These are phyloP conservation scores for Kluyveromyces starmeri DNA, from an alignment of 805 yeast genomes.

Conservation along the genomic window DNA sequence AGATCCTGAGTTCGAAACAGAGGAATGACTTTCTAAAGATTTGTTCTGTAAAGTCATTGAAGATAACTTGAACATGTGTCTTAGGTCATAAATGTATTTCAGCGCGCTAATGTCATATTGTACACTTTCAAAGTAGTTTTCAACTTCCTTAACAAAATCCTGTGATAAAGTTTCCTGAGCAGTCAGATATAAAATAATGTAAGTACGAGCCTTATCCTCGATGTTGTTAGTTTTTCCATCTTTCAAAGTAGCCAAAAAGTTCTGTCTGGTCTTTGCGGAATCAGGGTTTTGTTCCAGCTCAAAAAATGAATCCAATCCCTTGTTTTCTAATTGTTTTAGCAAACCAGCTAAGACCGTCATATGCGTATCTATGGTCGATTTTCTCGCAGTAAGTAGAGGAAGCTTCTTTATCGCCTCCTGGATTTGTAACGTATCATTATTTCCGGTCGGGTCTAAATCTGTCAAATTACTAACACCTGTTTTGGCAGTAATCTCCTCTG, in stretches of 20 bases:
- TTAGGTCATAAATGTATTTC: slow-evolving; percentile 67
- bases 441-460: slow-evolving; percentile 54
- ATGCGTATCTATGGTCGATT: slow-evolving; percentile 86
- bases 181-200: slow-evolving; percentile 61
- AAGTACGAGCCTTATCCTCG: slow-evolving; percentile 83
- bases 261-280: slow-evolving; percentile 38
- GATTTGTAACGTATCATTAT: slow-evolving; percentile 54
- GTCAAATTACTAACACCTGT: slow-evolving; percentile 62
- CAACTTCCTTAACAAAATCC: slow-evolving; percentile 52
- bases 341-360: slow-evolving; percentile 88
- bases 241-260: slow-evolving; percentile 51
- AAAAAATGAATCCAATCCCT: slow-evolving; percentile 80
- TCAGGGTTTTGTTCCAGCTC: slow-evolving; percentile 84
- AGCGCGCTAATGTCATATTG: slow-evolving; percentile 57
- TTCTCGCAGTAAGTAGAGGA: slow-evolving; percentile 86
- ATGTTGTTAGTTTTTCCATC: slow-evolving; percentile 48
- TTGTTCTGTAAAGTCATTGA: slow-evolving; percentile 32
- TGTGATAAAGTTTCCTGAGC: slow-evolving; percentile 34
- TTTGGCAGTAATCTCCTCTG: slow-evolving; percentile 71
- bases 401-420: slow-evolving; percentile 85
- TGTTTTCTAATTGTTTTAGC: slow-evolving; percentile 74
- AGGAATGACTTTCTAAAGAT: slow-evolving; percentile 24
- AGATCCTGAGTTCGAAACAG: slow-evolving; percentile 21
- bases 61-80: slow-evolving; percentile 59
- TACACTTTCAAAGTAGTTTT: slow-evolving; percentile 46